Percentiles rank a stretch among this genome's conserved stretches.
Conservation (phyloP, 129 eudicot species). For the Sambucus nigra region DNA sequence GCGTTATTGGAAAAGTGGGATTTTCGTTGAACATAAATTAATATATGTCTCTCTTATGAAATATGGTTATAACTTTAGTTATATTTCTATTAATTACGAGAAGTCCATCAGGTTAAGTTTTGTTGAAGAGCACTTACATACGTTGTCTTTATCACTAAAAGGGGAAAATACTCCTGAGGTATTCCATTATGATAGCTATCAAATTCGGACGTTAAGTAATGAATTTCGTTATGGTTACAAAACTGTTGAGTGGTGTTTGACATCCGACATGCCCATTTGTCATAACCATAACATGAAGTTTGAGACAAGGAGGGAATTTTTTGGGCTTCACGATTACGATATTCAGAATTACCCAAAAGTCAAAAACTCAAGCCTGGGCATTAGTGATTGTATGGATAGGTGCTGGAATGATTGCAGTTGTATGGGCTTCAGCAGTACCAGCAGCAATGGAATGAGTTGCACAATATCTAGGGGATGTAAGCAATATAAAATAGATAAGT, state of each 20-base stretch:
- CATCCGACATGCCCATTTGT: constrained; percentile 12
- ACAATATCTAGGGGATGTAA: constrained; percentile 14
- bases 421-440: constrained; percentile 18
- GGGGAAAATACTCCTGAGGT: constrained; percentile 6
- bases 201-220: not conserved
- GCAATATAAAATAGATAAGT: not conserved
- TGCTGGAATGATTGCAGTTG: constrained; percentile 50
- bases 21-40: not conserved
- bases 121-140: not conserved
- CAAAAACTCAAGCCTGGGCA: constrained; percentile 20
- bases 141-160: constrained; percentile 18
- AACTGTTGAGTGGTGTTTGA: constrained; percentile 11
- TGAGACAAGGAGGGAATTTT: constrained; percentile 1
- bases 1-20: constrained; percentile 22
- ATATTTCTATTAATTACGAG: constrained; percentile 15
- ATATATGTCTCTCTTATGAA: constrained; percentile 3
- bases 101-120: constrained; percentile 7
- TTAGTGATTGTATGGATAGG: constrained; percentile 34
- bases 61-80: constrained; percentile 6
- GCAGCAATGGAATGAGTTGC: constrained; percentile 21
- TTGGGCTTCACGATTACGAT: not conserved
- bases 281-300: constrained; percentile 8
- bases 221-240: constrained; percentile 25
- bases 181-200: not conserved
- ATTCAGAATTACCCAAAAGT: not conserved